phyloP scores from a whole-genome alignment of 2,329 filamentous ascomycete genomes.

The Talaromyces sp. region DNA sequence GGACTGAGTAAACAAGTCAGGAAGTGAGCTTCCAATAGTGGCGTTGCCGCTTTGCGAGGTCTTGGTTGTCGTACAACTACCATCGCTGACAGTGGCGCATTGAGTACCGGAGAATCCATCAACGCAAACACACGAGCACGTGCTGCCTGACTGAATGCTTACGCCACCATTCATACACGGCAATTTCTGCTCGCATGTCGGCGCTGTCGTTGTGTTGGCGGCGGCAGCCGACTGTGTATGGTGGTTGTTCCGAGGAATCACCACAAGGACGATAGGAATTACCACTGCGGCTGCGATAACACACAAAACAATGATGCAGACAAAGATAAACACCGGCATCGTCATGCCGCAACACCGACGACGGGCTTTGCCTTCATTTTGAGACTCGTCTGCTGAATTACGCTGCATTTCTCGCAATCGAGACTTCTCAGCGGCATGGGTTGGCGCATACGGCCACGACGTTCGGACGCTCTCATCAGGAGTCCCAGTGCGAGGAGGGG shows the following conservation, averaged over 20 bases:
- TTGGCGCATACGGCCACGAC: constrained; percentile 40
- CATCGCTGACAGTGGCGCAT: constrained; percentile 52
- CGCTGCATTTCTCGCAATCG: constrained; percentile 30
- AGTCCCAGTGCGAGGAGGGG: constrained; percentile 53
- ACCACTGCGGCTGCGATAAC: constrained; percentile 78
- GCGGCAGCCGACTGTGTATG: not conserved
- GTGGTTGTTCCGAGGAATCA: constrained; percentile 52
- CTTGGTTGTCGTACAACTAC: constrained; percentile 54
- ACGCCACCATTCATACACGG: constrained; percentile 78
- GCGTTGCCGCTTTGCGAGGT: constrained; percentile 57
- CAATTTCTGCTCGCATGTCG: constrained; percentile 57
- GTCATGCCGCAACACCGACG: constrained; percentile 80
- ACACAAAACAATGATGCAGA: constrained; percentile 63
- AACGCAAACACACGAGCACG: constrained; percentile 82
- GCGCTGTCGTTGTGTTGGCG: constrained; percentile 18
- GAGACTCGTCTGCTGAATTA: constrained; percentile 22
- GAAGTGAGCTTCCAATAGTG: constrained; percentile 76
- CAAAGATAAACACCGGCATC: constrained; percentile 69
- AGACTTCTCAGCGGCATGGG: constrained; percentile 25
- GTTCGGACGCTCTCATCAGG: constrained; percentile 35
- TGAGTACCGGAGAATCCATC: constrained; percentile 74
- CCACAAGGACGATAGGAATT: constrained; percentile 67
- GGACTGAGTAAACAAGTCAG: constrained; percentile 66
- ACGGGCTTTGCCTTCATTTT: constrained; percentile 29
- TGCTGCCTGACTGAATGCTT: constrained; percentile 58